Evolutionary conservation across 75 land plant species (phyloP), one percentile per base, ranked within the genome.

Genomic region (Sequoia sempervirens): DNA sequence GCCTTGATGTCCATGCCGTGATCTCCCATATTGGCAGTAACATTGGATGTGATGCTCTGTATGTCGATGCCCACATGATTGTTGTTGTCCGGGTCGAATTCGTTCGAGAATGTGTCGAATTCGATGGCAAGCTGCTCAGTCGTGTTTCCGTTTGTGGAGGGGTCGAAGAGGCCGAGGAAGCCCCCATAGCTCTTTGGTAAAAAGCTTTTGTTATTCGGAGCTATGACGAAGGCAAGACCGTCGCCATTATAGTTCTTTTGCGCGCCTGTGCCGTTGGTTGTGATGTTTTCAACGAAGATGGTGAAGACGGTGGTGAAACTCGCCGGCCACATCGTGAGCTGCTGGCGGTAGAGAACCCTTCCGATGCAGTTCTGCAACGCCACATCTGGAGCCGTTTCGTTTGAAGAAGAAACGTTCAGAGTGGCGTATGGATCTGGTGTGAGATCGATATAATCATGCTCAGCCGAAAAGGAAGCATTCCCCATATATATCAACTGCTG

Each of bases 151-250:
- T 82, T 26, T 1, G 86, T 81, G 46, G 84, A 56, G 7, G 17
- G 30, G 36, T 88, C 80, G 50, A 90, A 40, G 84, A 88, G 80
- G 37, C 92, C 90, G 1, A 90, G 84, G 37, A 76, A 84, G 11
- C n/a, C 37, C 3, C 92, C 88, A 75, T 15, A 81, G 83, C 88
- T 86, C 15, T 74, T 20, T 17, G 84, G 32, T n/a, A 85, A 11
- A 75, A 20, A 75, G 26, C 23, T 40, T 75, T 75, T 40, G 37
- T 58, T 41, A 45, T 82, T 82, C 3, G 80, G 84, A 17, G 86
- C 89, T 7, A 90, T 30, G 47, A 88, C 38, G 82, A 90, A 90
- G n/a, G 88, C 87, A 83, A 90, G 74, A 37, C 91, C 91, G 72
- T 88, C 91, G 1, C 89, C 91, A 34, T 74, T 73, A 4, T 40